A percentile compares a stretch with the other conserved stretches of the same genome.
Evolutionary conservation across 257 asterid species (phyloP).

Genomic region (Eucommia ulmoides): DNA sequence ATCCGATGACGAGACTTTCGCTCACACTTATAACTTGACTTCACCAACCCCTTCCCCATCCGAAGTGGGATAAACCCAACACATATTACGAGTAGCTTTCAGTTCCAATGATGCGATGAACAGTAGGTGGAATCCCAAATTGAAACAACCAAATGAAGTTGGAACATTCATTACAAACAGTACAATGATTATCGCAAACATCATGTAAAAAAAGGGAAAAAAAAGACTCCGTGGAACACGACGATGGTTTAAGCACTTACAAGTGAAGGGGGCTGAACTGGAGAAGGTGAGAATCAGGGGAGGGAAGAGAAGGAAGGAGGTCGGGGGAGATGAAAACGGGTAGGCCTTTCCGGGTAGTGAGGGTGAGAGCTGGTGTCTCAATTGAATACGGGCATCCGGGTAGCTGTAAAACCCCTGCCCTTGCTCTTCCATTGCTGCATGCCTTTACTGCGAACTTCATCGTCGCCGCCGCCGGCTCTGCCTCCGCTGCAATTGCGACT

Average conservation of each 20-base stretch:
- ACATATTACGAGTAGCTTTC: no score
- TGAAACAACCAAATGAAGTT: no score
- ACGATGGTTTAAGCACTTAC: slow-evolving; percentile 30
- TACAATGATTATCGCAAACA: no score
- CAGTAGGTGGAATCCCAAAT: no score
- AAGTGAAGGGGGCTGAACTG: slow-evolving; percentile 82
- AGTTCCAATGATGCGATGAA: no score
- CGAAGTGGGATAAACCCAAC: no score
- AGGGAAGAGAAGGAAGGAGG: slow-evolving; percentile 68
- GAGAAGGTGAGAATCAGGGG: slow-evolving; percentile 62
- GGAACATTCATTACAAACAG: no score
- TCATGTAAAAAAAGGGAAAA: background rate
- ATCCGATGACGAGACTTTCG: no score
- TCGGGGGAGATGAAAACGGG: slow-evolving; percentile 87
- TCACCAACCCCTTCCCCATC: no score
- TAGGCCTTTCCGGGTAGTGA: slow-evolving; percentile 76
- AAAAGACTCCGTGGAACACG: no score
- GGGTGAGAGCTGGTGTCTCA: slow-evolving; percentile 83
- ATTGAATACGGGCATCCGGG: slow-evolving; percentile 29
- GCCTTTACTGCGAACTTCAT: slow-evolving; percentile 66
- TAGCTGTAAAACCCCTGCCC: slow-evolving; percentile 58
- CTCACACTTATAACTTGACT: no score
- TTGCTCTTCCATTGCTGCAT: slow-evolving; percentile 64
- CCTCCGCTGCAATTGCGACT: no score
- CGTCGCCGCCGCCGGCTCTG: slow-evolving; percentile 3